Base-by-base conservation (phyloP, 352 stramenopile species). In the Phytophthora constricta region DNA sequence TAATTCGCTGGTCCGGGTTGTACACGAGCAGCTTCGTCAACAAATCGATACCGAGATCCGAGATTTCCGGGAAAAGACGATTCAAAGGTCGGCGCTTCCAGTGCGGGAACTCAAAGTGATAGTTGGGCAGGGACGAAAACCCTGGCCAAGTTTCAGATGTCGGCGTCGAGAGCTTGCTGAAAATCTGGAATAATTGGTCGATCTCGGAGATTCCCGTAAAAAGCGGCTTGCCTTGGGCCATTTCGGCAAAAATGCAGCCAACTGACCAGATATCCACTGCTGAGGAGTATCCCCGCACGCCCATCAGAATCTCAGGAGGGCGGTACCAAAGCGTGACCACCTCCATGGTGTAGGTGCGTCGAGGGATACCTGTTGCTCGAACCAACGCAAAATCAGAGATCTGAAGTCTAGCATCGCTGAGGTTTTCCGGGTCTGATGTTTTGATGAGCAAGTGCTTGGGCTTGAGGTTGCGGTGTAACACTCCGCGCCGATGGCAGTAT, bases 211-310 rank as follows among this genome's bases (percentile, higher is more conserved):
- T 88, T 50, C 78, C 79, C 4, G 75, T 91, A 51, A 98, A 97
- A 1, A 97, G 77, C 22, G 87, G 87, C 27, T 91, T 87, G 28
- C 76, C 76, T 41, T 90, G 88, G 34, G 98, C 91, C 88, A 99
- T 98, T 76, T 99, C 98, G 4, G 96, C 98, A 76, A 99, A 98
- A 39, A 99, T 99, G 64, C 96, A 99, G 2, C 98, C 98, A 22
- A 96, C 83, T 22, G 80, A 98, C 94, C 93, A 98, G 53, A 98
- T 98, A 60, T 98, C 94, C 25, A 98, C 86, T 5, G 86, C 82
- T 0, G 84, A 88, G 7, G 86, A 95, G 59, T 96, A 96, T 0
- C 80, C 85, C n/a, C 86, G 79, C 7, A 93, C 84, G 16, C 91
- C 91, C 84, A 97, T 95, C 17, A 97, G 68, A 4, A 97, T 92